Evolutionary conservation across 495 filamentous ascomycete species (phyloP).

Genomic region (Neurospora hispaniola): DNA sequence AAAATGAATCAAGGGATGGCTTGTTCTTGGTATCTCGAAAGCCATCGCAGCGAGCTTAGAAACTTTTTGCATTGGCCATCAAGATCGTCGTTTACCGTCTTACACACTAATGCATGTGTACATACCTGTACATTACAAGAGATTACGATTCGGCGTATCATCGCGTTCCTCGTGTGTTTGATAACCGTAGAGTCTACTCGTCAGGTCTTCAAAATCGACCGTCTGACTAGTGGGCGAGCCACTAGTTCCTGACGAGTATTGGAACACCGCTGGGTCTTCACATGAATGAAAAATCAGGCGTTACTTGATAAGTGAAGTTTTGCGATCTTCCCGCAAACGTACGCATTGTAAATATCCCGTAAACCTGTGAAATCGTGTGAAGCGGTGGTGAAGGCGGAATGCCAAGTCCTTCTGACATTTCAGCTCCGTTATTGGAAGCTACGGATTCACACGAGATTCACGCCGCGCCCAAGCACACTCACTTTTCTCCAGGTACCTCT

Average conservation of each 20-base stretch:
- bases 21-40: not conserved
- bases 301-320: not conserved
- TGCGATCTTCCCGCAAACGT: not conserved
- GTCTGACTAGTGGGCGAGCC: too few relatives aligned
- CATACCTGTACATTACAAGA: not conserved
- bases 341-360: not conserved
- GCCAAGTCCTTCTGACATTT: not conserved
- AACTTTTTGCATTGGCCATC: not conserved
- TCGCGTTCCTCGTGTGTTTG: not conserved
- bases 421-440: not conserved
- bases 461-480: not conserved
- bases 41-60: not conserved
- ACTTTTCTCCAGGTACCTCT: not conserved
- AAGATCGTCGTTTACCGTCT: not conserved
- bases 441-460: not conserved
- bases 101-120: not conserved
- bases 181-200: not conserved
- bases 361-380: not conserved
- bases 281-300: not conserved
- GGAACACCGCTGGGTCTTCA: not conserved
- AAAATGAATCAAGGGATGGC: not conserved
- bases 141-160: not conserved
- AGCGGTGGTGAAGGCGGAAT: not conserved
- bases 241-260: too few relatives aligned
- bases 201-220: too few relatives aligned